These are phyloP conservation scores for Paramecium octaurelia DNA, from an alignment of 73 alveolate species.

Conservation along the genomic window DNA sequence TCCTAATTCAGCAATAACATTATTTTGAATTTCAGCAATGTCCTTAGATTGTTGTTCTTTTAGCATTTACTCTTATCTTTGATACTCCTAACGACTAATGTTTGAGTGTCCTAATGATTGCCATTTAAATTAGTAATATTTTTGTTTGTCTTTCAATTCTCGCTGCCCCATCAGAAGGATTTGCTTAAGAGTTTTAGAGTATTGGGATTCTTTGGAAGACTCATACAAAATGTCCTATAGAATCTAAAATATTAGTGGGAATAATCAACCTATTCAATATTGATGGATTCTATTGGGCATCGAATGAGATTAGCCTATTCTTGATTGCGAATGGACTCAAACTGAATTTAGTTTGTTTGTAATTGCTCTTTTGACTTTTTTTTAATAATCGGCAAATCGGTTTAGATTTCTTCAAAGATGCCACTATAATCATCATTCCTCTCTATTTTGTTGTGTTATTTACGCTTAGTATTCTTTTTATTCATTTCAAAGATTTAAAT, in stretches of 20 bases:
- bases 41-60: neutral
- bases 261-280: neutral
- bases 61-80: neutral
- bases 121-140: constrained; percentile 35
- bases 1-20: neutral
- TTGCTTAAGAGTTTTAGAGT: neutral
- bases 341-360: neutral
- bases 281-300: constrained; percentile 18
- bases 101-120: constrained; percentile 39
- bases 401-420: neutral
- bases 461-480: neutral
- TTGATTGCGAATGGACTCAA: neutral
- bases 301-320: neutral
- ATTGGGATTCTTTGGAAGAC: constrained; percentile 35
- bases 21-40: neutral
- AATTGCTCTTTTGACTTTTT: neutral
- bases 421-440: constrained; percentile 29
- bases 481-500: constrained; percentile 16
- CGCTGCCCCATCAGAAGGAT: neutral
- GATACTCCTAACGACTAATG: neutral
- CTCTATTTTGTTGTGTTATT: neutral
- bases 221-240: constrained; percentile 36
- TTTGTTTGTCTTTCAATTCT: constrained; percentile 38
- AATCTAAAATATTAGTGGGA: neutral
- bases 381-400: constrained; percentile 27